Evolutionary conservation across 495 filamentous ascomycete genomes (phyloP).

Genomic region (Penicillium parvum): DNA sequence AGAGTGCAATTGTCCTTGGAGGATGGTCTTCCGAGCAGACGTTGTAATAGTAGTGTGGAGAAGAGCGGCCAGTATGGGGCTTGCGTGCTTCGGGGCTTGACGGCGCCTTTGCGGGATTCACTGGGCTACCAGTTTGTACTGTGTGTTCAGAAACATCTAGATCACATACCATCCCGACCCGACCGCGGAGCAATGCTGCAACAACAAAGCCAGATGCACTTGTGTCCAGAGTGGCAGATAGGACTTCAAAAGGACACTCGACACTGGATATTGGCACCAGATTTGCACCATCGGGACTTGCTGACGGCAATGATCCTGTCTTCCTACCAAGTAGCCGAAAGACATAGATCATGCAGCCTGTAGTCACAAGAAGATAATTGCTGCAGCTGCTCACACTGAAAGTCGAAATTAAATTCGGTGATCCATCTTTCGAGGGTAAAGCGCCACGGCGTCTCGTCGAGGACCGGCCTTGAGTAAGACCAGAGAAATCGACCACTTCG

Average conservation of each 20-base stretch:
- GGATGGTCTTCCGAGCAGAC: constrained; percentile 63
- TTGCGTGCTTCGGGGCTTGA: too few species aligned
- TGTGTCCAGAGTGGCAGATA: constrained; percentile 64
- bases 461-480: constrained; percentile 17
- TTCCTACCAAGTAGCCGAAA: constrained; percentile 47
- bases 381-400: constrained; percentile 59
- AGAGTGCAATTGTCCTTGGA: constrained; percentile 64
- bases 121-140: constrained; percentile 3
- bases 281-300: constrained; percentile 18
- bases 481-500: constrained; percentile 30
- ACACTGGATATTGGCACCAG: constrained; percentile 50
- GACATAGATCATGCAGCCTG: constrained; percentile 56
- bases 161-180: constrained; percentile 62
- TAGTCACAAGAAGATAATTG: constrained; percentile 53
- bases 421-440: not conserved
- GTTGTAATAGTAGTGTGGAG: constrained; percentile 47
- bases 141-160: constrained; percentile 22
- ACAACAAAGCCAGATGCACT: constrained; percentile 51
- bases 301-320: constrained; percentile 3
- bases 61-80: constrained; percentile 15
- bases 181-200: constrained; percentile 57
- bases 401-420: constrained; percentile 12
- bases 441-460: constrained; percentile 8
- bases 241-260: constrained; percentile 54
- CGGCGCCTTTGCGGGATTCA: too few species aligned